Conservation (phyloP, 768 basidiomycete genomes). For the Psilocybe sp. region DNA sequence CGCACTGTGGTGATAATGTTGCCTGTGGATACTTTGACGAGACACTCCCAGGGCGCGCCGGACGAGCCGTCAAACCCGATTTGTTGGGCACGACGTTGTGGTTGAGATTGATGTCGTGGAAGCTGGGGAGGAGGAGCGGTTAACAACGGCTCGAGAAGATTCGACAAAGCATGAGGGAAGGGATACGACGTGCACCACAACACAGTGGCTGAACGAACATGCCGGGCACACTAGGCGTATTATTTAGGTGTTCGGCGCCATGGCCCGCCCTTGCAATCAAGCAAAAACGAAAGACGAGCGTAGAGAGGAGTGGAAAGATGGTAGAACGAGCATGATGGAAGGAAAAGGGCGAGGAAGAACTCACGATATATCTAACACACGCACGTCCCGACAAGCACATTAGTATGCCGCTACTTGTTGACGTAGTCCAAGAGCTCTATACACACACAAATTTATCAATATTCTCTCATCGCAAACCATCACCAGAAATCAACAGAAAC, state of each 20-base stretch:
- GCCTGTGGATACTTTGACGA: constrained; percentile 67
- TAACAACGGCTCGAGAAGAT: too few species aligned
- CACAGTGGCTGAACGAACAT: too few species aligned
- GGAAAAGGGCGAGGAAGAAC: constrained; percentile 6
- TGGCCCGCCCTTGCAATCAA: constrained; percentile 75
- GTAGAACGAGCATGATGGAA: too few species aligned
- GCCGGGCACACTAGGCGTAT: too few species aligned
- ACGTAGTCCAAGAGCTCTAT: constrained; percentile 70
- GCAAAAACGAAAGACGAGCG: too few species aligned
- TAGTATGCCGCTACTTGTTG: constrained; percentile 67
- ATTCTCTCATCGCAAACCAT: too few species aligned
- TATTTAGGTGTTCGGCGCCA: constrained; percentile 79
- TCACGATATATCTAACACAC: constrained; percentile 70
- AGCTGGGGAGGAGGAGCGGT: too few species aligned
- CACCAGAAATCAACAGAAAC: too few species aligned
- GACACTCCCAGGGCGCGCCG: constrained; percentile 58
- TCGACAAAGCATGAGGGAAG: too few species aligned
- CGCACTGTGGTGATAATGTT: constrained; percentile 70
- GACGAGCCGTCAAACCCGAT: constrained; percentile 64
- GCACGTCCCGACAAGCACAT: constrained; percentile 65
- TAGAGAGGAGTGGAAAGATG: too few species aligned
- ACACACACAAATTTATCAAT: too few species aligned
- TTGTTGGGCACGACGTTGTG: constrained; percentile 72
- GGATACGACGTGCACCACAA: constrained; percentile 51
- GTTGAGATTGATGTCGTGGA: constrained; percentile 74